Evolutionary conservation across 495 filamentous ascomycete species (phyloP).

Genomic region (Gamarada debralockiae): DNA sequence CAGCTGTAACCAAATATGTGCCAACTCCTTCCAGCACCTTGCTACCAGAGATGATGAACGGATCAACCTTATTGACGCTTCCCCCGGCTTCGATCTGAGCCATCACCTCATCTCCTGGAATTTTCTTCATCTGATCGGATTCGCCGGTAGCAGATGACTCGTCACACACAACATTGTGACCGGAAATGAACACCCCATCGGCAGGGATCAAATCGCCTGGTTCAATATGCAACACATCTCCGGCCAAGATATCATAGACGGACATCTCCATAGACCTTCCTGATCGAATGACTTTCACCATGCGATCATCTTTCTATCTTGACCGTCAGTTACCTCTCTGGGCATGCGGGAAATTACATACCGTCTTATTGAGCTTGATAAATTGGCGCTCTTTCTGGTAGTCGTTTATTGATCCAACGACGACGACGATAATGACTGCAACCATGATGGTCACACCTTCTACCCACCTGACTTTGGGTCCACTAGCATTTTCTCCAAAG

Average conservation of each 20-base stretch:
- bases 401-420: constrained; percentile 64
- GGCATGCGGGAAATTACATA: too few relatives aligned
- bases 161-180: constrained; percentile 72
- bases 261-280: constrained; percentile 75
- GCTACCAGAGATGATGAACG: constrained; percentile 88
- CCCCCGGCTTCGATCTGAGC: constrained; percentile 72
- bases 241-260: constrained; percentile 77
- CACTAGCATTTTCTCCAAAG: constrained; percentile 38
- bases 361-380: constrained; percentile 69
- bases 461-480: constrained; percentile 69
- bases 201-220: constrained; percentile 86
- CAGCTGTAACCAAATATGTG: constrained; percentile 83
- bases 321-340: too few relatives aligned
- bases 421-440: constrained; percentile 64
- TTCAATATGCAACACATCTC: constrained; percentile 79
- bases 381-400: constrained; percentile 77
- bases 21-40: constrained; percentile 89
- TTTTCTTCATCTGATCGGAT: constrained; percentile 75
- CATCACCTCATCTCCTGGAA: constrained; percentile 71
- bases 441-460: constrained; percentile 71
- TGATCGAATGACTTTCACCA: constrained; percentile 73
- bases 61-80: constrained; percentile 78
- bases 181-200: constrained; percentile 69
- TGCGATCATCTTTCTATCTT: constrained; percentile 78
- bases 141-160: constrained; percentile 84